These are phyloP conservation scores for Sporisorium scitamineum DNA, from an alignment of 1,284 basidiomycete genomes.

Conservation along the genomic window DNA sequence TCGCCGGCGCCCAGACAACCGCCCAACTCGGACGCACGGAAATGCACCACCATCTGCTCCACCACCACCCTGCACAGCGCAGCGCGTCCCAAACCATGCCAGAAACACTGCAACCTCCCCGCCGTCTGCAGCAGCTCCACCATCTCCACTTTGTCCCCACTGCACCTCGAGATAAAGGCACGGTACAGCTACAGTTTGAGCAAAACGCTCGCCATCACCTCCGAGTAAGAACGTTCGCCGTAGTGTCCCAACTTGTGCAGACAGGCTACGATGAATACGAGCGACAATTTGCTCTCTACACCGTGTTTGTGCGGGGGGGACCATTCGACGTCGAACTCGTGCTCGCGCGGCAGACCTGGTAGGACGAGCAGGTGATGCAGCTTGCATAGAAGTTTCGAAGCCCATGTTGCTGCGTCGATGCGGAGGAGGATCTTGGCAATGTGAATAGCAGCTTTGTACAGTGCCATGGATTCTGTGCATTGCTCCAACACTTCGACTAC, in stretches of 20 bases:
- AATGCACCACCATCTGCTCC: slow-evolving; percentile 2
- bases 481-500: neutral
- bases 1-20: neutral
- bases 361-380: slow-evolving; percentile 8
- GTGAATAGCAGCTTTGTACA: slow-evolving; percentile 1
- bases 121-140: neutral
- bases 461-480: neutral
- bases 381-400: slow-evolving; percentile 1
- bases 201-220: slow-evolving; percentile 7
- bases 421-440: slow-evolving; percentile 8
- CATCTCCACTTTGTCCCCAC: neutral
- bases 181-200: slow-evolving; percentile 9
- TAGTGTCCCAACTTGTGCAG: slow-evolving; percentile 5
- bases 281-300: neutral
- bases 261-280: slow-evolving; percentile 9
- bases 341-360: slow-evolving; percentile 5
- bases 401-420: neutral
- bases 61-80: slow-evolving; percentile 1
- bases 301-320: neutral
- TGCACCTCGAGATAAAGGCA: neutral
- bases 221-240: slow-evolving; percentile 3
- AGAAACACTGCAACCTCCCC: slow-evolving; percentile 11
- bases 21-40: slow-evolving; percentile 3
- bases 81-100: slow-evolving; percentile 6
- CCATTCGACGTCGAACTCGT: slow-evolving; percentile 8